Evolutionary conservation across 2,329 filamentous ascomycete genomes (phyloP).

Genomic region (Aspergillus aculeatinus): DNA sequence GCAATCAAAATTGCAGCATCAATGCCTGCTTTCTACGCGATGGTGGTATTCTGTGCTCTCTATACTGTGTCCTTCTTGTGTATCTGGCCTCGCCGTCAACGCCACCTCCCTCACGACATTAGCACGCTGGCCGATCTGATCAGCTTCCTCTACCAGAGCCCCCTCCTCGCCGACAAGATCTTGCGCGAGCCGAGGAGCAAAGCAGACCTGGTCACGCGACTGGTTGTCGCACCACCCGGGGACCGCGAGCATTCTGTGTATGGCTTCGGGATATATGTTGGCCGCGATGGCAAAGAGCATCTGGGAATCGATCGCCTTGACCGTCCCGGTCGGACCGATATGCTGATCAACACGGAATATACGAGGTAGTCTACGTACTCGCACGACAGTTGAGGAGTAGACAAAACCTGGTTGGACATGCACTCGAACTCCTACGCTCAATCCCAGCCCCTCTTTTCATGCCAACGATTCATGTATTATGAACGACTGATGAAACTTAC

Average conservation of each 20-base stretch:
- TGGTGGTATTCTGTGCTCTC: constrained; percentile 70
- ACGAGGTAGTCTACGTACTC: constrained; percentile 20
- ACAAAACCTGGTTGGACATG: not conserved
- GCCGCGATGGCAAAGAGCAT: constrained; percentile 60
- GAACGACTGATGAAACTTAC: constrained; percentile 1
- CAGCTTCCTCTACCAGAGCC: constrained; percentile 72
- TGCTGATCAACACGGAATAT: constrained; percentile 41
- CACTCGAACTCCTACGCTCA: not conserved
- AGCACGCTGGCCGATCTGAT: constrained; percentile 73
- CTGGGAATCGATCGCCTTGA: constrained; percentile 59
- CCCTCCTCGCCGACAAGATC: constrained; percentile 68
- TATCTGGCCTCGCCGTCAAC: constrained; percentile 60
- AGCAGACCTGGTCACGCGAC: constrained; percentile 64
- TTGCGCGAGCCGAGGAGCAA: constrained; percentile 70
- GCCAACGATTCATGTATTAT: constrained; percentile 8
- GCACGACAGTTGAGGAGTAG: not conserved
- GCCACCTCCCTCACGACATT: constrained; percentile 70
- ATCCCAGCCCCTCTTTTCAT: not conserved
- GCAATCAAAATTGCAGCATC: constrained; percentile 66
- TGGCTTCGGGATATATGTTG: constrained; percentile 58
- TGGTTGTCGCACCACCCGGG: constrained; percentile 56
- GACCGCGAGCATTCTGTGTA: constrained; percentile 47
- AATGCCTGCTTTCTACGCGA: constrained; percentile 68
- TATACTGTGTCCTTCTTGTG: constrained; percentile 65
- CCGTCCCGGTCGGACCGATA: constrained; percentile 43